Evolutionary conservation across 139 green algal genomes (phyloP).

Genomic region (Diplosphaera chodatii): DNA sequence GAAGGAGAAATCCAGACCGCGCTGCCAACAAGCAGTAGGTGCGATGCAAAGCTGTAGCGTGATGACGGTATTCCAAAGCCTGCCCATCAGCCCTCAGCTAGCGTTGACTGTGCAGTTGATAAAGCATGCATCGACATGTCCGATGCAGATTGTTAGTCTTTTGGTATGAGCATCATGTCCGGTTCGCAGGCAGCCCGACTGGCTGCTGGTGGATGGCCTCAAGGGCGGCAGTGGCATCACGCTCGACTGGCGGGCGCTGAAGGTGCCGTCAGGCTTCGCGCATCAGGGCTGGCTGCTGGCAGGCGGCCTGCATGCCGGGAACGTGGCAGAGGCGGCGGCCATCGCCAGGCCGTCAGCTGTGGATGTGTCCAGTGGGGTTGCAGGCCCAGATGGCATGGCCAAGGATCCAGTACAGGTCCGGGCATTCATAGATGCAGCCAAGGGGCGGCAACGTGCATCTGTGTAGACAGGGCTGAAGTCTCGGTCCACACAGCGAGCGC

Average conservation of each 20-base stretch:
- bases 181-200: constrained; percentile 50
- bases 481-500: too few relatives aligned
- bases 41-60: too few relatives aligned
- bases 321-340: constrained; percentile 59
- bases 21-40: constrained; percentile 20
- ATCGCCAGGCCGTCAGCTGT: constrained; percentile 50
- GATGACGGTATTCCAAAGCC: too few relatives aligned
- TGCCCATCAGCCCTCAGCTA: too few relatives aligned
- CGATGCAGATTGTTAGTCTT: too few relatives aligned
- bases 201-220: constrained; percentile 71
- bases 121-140: too few relatives aligned
- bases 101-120: too few relatives aligned
- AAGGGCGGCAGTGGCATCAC: constrained; percentile 60
- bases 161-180: too few relatives aligned
- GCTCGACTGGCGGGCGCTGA: constrained; percentile 54
- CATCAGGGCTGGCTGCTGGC: constrained; percentile 69
- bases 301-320: constrained; percentile 59
- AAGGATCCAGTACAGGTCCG: constrained; percentile 40
- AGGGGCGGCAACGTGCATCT: neutral
- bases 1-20: constrained; percentile 46
- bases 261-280: constrained; percentile 5
- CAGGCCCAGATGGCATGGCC: constrained; percentile 42
- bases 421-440: constrained; percentile 24
- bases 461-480: too few relatives aligned
- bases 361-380: constrained; percentile 80